phyloP scores from a whole-genome alignment of 306 rosid genomes.

The Styphnolobium japonicum region DNA sequence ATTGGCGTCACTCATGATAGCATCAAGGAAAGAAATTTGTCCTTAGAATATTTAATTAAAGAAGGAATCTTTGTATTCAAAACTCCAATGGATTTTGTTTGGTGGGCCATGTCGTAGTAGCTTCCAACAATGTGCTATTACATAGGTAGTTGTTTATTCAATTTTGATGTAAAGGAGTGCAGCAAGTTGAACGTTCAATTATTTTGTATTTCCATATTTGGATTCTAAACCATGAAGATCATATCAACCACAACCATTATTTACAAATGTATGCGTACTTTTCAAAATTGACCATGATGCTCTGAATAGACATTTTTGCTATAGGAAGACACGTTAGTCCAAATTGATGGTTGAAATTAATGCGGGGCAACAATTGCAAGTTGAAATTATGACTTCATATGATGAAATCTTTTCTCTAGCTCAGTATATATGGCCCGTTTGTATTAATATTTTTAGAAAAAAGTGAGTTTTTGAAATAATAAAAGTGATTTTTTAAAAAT shows the following conservation, averaged over 20 bases:
- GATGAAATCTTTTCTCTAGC: not conserved
- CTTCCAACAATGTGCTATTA: not conserved
- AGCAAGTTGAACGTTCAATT: not conserved
- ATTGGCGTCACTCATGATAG: not conserved
- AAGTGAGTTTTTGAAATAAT: no score
- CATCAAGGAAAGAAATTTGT: not conserved
- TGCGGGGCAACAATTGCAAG: not conserved
- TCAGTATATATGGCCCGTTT: not conserved
- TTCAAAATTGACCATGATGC: constrained; percentile 20
- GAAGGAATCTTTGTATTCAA: not conserved
- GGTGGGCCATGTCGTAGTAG: not conserved
- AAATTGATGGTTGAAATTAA: not conserved
- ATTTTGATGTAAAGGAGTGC: not conserved
- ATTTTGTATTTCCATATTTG: constrained; percentile 8
- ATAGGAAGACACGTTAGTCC: not conserved
- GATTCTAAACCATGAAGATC: not conserved
- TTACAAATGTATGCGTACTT: not conserved
- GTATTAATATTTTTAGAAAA: no score
- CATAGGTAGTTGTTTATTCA: not conserved
- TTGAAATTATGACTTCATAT: not conserved
- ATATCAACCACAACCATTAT: not conserved
- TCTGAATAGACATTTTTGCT: not conserved
- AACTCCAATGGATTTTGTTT: not conserved
- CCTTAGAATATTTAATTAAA: not conserved
- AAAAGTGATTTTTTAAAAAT: no score